A percentile compares a stretch with the other conserved stretches of the same genome.
Conservation (phyloP, 306 rosid genomes). For the Castanea crenata region DNA sequence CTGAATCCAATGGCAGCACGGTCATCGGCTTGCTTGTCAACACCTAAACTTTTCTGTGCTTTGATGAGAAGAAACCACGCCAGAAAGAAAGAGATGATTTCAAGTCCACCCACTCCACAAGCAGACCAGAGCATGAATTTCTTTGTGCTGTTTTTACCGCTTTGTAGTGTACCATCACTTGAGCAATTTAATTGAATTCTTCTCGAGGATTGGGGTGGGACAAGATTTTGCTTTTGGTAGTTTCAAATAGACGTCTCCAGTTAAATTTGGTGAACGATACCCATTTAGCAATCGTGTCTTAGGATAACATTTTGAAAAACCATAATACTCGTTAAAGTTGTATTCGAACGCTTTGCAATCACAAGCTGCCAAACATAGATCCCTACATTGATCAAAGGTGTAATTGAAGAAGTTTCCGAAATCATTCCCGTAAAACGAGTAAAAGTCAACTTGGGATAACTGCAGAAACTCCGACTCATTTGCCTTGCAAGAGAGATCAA, state of each 20-base stretch:
- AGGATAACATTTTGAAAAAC: slow-evolving; percentile 11
- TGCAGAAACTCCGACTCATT: slow-evolving; percentile 17
- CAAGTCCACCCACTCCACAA: slow-evolving; percentile 27
- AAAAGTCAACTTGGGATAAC: slow-evolving; percentile 11
- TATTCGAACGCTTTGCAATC: slow-evolving; percentile 27
- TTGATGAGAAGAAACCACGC: slow-evolving; percentile 11
- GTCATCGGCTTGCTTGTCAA: slow-evolving; percentile 20
- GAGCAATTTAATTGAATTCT: slow-evolving; percentile 14
- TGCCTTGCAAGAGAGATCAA: slow-evolving; percentile 7
- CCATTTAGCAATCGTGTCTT: slow-evolving; percentile 34
- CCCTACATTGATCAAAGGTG: slow-evolving; percentile 16
- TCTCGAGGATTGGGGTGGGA: background rate
- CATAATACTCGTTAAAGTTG: background rate
- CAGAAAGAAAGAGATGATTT: slow-evolving; percentile 14
- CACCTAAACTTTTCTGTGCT: background rate
- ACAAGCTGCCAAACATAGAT: slow-evolving; percentile 19
- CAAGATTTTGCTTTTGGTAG: slow-evolving; percentile 11
- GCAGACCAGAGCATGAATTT: slow-evolving; percentile 17
- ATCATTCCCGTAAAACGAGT: slow-evolving; percentile 30
- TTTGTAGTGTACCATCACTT: background rate
- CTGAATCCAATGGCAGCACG: slow-evolving; percentile 50
- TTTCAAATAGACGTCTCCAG: slow-evolving; percentile 9
- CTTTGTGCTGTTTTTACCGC: background rate
- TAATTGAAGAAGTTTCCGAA: background rate
- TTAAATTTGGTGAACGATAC: background rate